phyloP scores from a whole-genome alignment of 257 asterid genomes.

The Paraleonurus japonicus region DNA sequence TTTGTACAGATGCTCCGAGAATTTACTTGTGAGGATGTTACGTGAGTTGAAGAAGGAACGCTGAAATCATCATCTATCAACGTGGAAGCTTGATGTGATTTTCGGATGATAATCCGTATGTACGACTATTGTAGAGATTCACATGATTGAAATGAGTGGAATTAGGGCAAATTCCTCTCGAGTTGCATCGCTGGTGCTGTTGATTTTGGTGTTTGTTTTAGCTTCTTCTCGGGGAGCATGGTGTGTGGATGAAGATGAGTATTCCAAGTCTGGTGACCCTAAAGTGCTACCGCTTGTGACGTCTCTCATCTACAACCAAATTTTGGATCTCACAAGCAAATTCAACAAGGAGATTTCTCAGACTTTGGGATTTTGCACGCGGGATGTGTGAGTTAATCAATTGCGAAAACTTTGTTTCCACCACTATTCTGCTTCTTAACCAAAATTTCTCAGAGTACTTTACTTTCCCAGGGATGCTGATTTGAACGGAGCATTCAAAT shows the following conservation, averaged over 20 bases:
- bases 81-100: background rate
- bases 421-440: conserved; percentile 20
- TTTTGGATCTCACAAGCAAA: conserved; percentile 69
- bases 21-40: conserved; percentile 6
- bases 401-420: conserved; percentile 13
- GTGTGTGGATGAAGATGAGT: conserved; percentile 56
- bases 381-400: conserved; percentile 66
- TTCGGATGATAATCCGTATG: conserved; percentile 42
- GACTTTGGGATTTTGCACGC: conserved; percentile 73
- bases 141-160: conserved; percentile 70
- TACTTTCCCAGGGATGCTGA: conserved; percentile 67
- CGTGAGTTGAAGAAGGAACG: background rate
- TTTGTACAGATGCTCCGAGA: conserved; percentile 23
- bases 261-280: conserved; percentile 41
- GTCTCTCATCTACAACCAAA: conserved; percentile 69
- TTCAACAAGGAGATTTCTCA: conserved; percentile 59
- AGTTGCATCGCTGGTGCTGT: conserved; percentile 48
- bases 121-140: conserved; percentile 29
- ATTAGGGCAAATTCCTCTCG: conserved; percentile 54
- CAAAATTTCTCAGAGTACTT: conserved; percentile 21
- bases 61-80: background rate
- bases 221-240: conserved; percentile 40
- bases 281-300: conserved; percentile 57
- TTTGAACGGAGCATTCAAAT: conserved; percentile 77
- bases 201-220: conserved; percentile 46